Evolutionary conservation across 2,329 filamentous ascomycete genomes (phyloP).

Genomic region (Fusarium solani-melongenae): DNA sequence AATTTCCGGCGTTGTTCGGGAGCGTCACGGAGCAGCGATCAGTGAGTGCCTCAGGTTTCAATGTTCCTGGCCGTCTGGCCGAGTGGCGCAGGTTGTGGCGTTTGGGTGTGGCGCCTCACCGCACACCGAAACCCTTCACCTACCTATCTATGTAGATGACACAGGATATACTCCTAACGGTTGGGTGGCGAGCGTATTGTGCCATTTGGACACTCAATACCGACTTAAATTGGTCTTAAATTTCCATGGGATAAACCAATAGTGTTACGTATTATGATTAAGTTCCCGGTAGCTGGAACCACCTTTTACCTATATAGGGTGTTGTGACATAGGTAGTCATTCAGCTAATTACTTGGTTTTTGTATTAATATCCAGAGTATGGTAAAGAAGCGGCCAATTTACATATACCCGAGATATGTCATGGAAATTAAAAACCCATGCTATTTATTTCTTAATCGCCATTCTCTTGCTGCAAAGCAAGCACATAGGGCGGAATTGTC

Average conservation of each 20-base stretch:
- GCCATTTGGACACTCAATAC: neutral
- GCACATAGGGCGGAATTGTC: neutral
- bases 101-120: slow-evolving; percentile 21
- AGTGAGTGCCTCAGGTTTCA: slow-evolving; percentile 48
- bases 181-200: neutral
- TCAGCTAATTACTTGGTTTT: neutral
- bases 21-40: slow-evolving; percentile 44
- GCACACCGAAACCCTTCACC: neutral
- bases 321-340: neutral
- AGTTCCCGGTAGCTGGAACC: neutral
- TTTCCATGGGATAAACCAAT: neutral
- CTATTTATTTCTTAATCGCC: neutral
- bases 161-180: neutral
- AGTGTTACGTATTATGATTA: neutral
- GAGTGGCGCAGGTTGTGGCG: slow-evolving; percentile 32
- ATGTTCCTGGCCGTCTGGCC: neutral
- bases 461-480: neutral
- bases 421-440: neutral
- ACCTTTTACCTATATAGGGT: neutral
- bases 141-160: neutral
- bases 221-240: neutral
- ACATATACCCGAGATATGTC: neutral
- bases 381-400: neutral
- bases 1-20: slow-evolving; percentile 51
- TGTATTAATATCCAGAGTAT: neutral